Evolutionary conservation across 129 eudicot genomes (phyloP), one percentile per base, ranked within the genome.

Genomic region (Oenanthe sinensis): DNA sequence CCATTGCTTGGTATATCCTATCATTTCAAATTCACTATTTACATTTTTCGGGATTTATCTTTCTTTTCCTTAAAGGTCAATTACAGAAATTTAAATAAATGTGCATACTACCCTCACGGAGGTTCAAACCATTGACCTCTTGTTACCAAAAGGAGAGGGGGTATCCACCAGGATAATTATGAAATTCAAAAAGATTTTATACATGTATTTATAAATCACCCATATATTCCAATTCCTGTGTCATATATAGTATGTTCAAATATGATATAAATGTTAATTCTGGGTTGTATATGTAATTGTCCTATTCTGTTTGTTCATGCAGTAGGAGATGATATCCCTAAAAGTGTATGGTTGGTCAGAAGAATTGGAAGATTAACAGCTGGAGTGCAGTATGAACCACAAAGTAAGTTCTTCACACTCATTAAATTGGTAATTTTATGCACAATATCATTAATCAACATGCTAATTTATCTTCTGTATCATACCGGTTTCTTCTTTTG

Each of bases 281-380:
- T 55, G 26, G 30, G 14, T 54, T 4, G 37, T 77, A 36, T 43
- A 40, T 55, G 73, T 54, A 44, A 6, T 77, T 76, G 47, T 74
- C 14, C 42, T 45, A 71, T 58, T 73, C 6, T 76, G 39, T 79
- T 77, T 37, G 63, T 73, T 46, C 50, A 69, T 75, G 76, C 81
- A 88, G 98, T 79, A 75, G 91, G 89, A 74, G 90, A 91, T 82
- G 93, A 94, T 68, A 71, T 87, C 47, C 98, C 98, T 8, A 91
- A 86, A 83, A 85, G 85, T 83, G 98, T 97, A 81, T 94, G 98
- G 98, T 81, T 94, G 83, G 90, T 94, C 47, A 89, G 96, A 91
- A 91, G 88, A 90, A 81, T 94, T 73, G 93, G 98, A 81, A 89
- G 97, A 80, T 80, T 94, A 77, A 91, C 96, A 75, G 92, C 96